Base-by-base conservation (phyloP, 1,139 yeast genomes). In the Hemisphaericaspora xylofermentans region DNA sequence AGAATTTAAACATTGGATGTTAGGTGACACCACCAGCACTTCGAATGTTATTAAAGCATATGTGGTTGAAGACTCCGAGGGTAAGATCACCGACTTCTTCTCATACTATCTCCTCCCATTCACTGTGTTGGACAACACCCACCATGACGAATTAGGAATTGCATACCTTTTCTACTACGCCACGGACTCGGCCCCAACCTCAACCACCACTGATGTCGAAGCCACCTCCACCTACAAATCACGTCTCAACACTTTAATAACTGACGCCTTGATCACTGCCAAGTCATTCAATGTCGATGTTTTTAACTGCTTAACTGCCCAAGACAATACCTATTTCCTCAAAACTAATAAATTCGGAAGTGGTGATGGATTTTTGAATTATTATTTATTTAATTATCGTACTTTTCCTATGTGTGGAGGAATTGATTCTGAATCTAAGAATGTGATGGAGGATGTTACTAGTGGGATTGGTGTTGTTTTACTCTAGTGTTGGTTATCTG, bases 101-200 rank as follows among this genome's bases (percentile, higher is more conserved):
- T 88, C 97, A 3, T 93, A 87, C 64, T 93, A 91, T 61, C 75
- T 91, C 34, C 73, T 93, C 39, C 97, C 97, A 40, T 88, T 89
- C 63, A 80, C 91, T 0, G 95, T 93, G 8, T 70, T 93, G 48
- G 78, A 87, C 43, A 82, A 86, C 53, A 64, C 80, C 3, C 63
- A 71, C 38, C 86, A 88, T 60, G 71, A 78, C 39, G 81, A 83
- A 44, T 66, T 93, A 50, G 89, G 91, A 6, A 85, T 89, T 43
- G 97, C 97, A 1, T 93, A 93, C 57, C 68, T 89, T 45, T 94
- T 80, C 64, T 93, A 94, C 66, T 93, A 93, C 58, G 98, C 96
- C 1, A 73, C 95, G 0, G 84, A 84, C 44, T 69, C 29, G 13
- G 5, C 16, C 5, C 5, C 8, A 4, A 76, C 10, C 44, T 69